Evolutionary conservation across 2,329 filamentous ascomycete species (phyloP).

Genomic region (Aspergillus sergii): DNA sequence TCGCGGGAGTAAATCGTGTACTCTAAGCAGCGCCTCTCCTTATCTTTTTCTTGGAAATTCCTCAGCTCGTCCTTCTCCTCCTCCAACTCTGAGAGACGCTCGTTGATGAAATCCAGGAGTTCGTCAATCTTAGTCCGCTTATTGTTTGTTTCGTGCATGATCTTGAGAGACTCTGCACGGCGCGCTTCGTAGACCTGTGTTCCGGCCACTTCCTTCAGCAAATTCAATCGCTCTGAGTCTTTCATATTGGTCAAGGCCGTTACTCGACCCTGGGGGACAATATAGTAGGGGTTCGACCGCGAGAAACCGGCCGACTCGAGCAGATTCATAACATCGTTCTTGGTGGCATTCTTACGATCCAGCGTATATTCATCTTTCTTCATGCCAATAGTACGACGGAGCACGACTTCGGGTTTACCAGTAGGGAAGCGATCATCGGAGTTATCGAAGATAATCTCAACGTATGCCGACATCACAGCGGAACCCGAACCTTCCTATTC

Average conservation of each 20-base stretch:
- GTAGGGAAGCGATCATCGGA: conserved; percentile 93
- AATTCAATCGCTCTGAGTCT: conserved; percentile 82
- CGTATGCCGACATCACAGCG: conserved; percentile 98
- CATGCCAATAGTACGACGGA: conserved; percentile 90
- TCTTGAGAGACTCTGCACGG: conserved; percentile 87
- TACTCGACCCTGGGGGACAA: conserved; percentile 95
- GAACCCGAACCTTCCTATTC: conserved; percentile 85
- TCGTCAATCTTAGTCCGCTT: conserved; percentile 95
- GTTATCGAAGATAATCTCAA: conserved; percentile 99
- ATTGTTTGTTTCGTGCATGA: conserved; percentile 95
- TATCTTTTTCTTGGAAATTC: conserved; percentile 92
- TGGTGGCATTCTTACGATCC: conserved; percentile 94
- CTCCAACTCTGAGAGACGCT: conserved; percentile 84
- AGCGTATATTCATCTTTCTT: conserved; percentile 99
- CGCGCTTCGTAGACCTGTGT: conserved; percentile 96
- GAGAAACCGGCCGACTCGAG: conserved; percentile 96
- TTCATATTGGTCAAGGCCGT: conserved; percentile 99
- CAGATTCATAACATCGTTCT: conserved; percentile 90
- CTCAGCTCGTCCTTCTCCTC: conserved; percentile 96
- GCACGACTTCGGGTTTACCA: conserved; percentile 83
- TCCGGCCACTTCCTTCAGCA: conserved; percentile 96
- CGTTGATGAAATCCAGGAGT: conserved; percentile 86
- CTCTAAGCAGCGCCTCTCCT: conserved; percentile 86
- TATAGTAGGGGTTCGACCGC: conserved; percentile 97
- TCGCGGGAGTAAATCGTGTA: conserved; percentile 93